These are phyloP conservation scores for Exophiala sp. DNA, from an alignment of 2,329 filamentous ascomycete genomes.

Conservation along the genomic window DNA sequence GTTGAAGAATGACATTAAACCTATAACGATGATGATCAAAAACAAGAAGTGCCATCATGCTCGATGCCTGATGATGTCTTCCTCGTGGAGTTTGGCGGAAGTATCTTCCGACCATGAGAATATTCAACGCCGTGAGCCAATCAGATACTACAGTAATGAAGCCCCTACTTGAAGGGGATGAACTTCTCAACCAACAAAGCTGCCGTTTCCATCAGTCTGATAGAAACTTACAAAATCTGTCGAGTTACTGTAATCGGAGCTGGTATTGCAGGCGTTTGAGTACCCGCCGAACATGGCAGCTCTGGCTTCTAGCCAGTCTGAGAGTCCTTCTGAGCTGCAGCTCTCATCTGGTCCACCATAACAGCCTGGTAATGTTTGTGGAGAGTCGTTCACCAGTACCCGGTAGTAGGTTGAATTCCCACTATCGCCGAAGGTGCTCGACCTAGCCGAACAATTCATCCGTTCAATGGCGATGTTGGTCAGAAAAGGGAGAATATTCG, in stretches of 20 bases:
- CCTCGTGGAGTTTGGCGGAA: too few relatives aligned
- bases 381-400: slow-evolving; percentile 50
- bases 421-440: slow-evolving; percentile 47
- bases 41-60: too few relatives aligned
- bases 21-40: too few relatives aligned
- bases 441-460: slow-evolving; percentile 56
- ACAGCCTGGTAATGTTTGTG: slow-evolving; percentile 49
- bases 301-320: slow-evolving; percentile 11
- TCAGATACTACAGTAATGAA: background rate
- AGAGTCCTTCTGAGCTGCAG: slow-evolving; percentile 37
- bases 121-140: background rate
- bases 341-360: slow-evolving; percentile 50
- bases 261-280: slow-evolving; percentile 12
- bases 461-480: slow-evolving; percentile 65
- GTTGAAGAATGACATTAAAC: too few relatives aligned
- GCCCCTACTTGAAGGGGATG: background rate
- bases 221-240: slow-evolving; percentile 21
- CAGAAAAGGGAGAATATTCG: slow-evolving; percentile 62
- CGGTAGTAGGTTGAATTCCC: slow-evolving; percentile 49
- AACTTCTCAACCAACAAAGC: slow-evolving; percentile 10
- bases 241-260: slow-evolving; percentile 15
- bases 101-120: too few relatives aligned
- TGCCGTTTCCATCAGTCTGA: slow-evolving; percentile 11
- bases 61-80: too few relatives aligned
- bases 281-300: slow-evolving; percentile 20